phyloP scores from a whole-genome alignment of 495 filamentous ascomycete genomes.

The Tuber brumale region DNA sequence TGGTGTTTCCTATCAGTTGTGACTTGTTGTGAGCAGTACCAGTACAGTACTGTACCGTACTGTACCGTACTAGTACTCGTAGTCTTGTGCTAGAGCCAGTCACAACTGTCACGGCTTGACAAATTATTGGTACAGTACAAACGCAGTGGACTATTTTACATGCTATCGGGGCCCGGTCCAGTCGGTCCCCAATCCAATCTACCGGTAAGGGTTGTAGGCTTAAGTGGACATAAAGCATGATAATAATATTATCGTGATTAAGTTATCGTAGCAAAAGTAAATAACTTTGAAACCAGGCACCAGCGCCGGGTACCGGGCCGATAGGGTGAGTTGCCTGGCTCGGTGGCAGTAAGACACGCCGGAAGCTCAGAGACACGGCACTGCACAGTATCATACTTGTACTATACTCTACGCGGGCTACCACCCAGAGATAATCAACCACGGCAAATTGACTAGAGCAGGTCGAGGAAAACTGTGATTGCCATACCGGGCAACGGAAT shows the following conservation, averaged over 20 bases:
- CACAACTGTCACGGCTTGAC: too few relatives aligned
- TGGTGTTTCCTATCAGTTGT: neutral
- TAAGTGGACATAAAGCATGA: neutral
- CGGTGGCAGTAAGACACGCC: neutral
- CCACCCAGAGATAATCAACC: neutral
- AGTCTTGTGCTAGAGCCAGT: too few relatives aligned
- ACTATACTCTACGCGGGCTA: too few relatives aligned
- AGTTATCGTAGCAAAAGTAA: neutral
- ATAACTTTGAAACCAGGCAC: neutral
- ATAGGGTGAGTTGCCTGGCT: neutral
- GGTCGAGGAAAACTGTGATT: neutral
- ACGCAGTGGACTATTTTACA: neutral
- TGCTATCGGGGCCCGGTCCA: neutral
- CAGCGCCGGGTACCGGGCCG: neutral
- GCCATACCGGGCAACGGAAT: neutral
- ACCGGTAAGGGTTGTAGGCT: neutral
- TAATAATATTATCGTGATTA: neutral
- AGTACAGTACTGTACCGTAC: too few relatives aligned
- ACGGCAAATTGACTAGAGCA: neutral
- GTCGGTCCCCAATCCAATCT: neutral
- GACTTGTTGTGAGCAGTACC: neutral
- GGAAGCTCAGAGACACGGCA: neutral
- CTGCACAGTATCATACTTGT: too few relatives aligned
- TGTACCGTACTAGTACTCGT: too few relatives aligned
- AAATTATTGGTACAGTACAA: neutral